phyloP scores from a whole-genome alignment of 768 basidiomycete genomes.

The Amanita pseudoporphyria region DNA sequence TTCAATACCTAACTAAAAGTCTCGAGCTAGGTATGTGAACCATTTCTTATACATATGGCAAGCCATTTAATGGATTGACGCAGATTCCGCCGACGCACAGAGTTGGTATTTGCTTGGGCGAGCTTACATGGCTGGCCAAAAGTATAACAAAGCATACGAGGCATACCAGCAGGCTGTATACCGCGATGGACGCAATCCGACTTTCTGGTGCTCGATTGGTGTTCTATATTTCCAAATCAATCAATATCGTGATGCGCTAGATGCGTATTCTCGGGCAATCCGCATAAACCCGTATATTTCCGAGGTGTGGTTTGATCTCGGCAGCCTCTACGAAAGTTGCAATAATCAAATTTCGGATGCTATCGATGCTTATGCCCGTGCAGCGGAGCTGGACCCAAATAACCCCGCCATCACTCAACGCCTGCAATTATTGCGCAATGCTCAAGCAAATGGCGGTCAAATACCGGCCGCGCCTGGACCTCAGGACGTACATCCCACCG shows the following conservation, averaged over 20 bases:
- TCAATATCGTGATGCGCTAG: slow-evolving; percentile 96
- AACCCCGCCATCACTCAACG: slow-evolving; percentile 80
- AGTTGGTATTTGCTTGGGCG: slow-evolving; percentile 99
- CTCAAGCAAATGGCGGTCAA: slow-evolving; percentile 64
- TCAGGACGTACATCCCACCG: slow-evolving; percentile 93
- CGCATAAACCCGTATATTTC: slow-evolving; percentile 97
- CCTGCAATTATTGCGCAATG: slow-evolving; percentile 67
- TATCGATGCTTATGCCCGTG: slow-evolving; percentile 95
- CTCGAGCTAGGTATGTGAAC: slow-evolving; percentile 78
- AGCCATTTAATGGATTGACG: neutral
- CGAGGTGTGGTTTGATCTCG: slow-evolving; percentile 96
- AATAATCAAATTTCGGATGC: slow-evolving; percentile 99
- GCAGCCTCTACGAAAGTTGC: slow-evolving; percentile 94
- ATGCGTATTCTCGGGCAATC: slow-evolving; percentile 98
- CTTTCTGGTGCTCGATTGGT: slow-evolving; percentile 99
- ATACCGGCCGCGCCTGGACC: slow-evolving; percentile 86
- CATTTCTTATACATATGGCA: neutral
- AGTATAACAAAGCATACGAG: slow-evolving; percentile 99
- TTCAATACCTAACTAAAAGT: slow-evolving; percentile 87
- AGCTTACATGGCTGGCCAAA: slow-evolving; percentile 97
- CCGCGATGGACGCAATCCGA: slow-evolving; percentile 96
- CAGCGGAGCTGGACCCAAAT: slow-evolving; percentile 84
- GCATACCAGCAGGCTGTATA: slow-evolving; percentile 99
- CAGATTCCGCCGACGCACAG: slow-evolving; percentile 92
- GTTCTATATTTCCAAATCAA: slow-evolving; percentile 99